These are phyloP conservation scores for Fusarium veterinarium DNA, from an alignment of 2,329 filamentous ascomycete species.

Conservation along the genomic window DNA sequence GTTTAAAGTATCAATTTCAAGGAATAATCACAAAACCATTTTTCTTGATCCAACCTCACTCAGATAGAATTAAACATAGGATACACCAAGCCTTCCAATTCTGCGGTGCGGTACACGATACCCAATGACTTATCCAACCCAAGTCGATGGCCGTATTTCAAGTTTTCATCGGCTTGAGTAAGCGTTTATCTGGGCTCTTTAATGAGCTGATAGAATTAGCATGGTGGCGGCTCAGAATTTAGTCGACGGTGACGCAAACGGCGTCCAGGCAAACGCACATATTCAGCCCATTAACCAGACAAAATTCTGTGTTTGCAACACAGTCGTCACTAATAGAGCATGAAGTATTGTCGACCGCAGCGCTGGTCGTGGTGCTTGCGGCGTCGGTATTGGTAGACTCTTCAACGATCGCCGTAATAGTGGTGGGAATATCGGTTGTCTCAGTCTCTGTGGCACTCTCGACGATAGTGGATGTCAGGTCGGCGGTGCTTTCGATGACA, in stretches of 20 bases:
- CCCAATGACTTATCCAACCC: fast-evolving
- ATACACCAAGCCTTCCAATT: neutral
- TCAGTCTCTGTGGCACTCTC: neutral
- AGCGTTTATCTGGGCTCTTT: neutral
- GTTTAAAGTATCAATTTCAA: too few species aligned
- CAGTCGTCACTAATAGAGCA: neutral
- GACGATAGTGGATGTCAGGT: neutral
- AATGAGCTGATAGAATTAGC: too few species aligned
- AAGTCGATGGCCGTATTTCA: fast-evolving
- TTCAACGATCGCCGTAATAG: neutral
- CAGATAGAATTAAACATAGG: neutral
- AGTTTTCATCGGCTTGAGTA: too few species aligned
- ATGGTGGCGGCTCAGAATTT: too few species aligned
- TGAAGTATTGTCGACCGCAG: fast-evolving
- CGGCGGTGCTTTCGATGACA: neutral
- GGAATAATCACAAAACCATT: neutral
- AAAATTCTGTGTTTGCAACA: neutral
- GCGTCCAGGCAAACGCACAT: neutral
- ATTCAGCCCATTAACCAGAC: neutral
- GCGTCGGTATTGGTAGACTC: neutral
- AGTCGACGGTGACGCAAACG: neutral
- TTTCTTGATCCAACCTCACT: neutral
- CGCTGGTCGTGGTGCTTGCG: neutral
- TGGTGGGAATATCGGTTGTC: neutral
- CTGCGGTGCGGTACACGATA: neutral